These are phyloP conservation scores for Hirsutella minnesotensis DNA, from an alignment of 2,329 filamentous ascomycete genomes.

Conservation along the genomic window DNA sequence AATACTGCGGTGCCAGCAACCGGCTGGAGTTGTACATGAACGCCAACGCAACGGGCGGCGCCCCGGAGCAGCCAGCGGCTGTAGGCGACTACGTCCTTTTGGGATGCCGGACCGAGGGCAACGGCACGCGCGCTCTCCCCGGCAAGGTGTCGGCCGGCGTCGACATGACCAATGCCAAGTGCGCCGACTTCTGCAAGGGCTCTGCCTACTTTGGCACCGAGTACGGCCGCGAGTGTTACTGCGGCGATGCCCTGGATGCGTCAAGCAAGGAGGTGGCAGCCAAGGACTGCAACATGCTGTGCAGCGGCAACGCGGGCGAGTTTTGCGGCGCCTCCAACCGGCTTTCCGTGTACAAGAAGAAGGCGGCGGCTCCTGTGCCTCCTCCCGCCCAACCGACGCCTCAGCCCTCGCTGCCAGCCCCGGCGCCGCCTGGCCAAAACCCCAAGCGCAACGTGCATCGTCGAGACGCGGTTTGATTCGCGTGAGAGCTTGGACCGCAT, in stretches of 20 bases:
- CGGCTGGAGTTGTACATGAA: constrained; percentile 22
- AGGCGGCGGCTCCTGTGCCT: constrained; percentile 4
- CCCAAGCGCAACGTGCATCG: too few relatives aligned
- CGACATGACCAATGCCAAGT: constrained; percentile 21
- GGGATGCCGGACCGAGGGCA: constrained; percentile 25
- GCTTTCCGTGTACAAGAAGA: constrained; percentile 22
- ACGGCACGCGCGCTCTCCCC: constrained; percentile 19
- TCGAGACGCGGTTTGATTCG: too few relatives aligned
- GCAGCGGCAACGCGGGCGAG: constrained; percentile 22
- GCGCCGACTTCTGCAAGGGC: constrained; percentile 18
- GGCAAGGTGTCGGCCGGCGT: constrained; percentile 11
- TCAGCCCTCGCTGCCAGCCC: background rate
- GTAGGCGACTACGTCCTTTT: constrained; percentile 19
- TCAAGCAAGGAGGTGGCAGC: constrained; percentile 15
- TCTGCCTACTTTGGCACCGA: constrained; percentile 24
- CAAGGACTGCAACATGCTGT: constrained; percentile 28
- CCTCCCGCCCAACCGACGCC: background rate
- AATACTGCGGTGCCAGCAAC: constrained; percentile 22
- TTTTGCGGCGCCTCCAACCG: constrained; percentile 28
- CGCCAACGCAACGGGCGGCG: constrained; percentile 11
- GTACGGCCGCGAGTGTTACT: constrained; percentile 26
- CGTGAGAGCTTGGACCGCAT: too few relatives aligned
- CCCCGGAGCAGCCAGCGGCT: constrained; percentile 18
- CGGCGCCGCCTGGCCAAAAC: background rate
- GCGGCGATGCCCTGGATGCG: constrained; percentile 17